Conservation (phyloP, 2,329 filamentous ascomycete genomes). For the Xylariaceae sp. region DNA sequence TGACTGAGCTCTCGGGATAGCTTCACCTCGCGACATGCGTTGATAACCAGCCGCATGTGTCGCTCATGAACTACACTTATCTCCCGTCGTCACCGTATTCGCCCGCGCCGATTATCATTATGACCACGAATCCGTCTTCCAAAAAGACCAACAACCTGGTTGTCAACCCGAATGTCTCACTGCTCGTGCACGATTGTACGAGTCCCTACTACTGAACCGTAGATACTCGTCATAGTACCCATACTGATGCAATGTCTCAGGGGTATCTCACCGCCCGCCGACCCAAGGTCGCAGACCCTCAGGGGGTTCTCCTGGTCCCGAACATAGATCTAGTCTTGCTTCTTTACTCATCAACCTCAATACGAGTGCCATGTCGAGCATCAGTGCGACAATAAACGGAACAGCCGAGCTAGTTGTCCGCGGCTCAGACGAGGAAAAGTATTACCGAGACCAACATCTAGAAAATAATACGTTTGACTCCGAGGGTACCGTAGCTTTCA, state of each 20-base stretch:
- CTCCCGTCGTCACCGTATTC: conserved; percentile 77
- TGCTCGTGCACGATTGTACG: conserved; percentile 91
- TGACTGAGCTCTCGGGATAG: conserved; percentile 51
- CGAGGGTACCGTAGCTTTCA: conserved; percentile 56
- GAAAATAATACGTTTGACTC: conserved; percentile 88
- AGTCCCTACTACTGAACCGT: not conserved
- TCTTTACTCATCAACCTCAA: conserved; percentile 89
- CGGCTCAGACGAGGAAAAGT: conserved; percentile 82
- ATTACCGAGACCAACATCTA: conserved; percentile 82
- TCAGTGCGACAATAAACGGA: conserved; percentile 94
- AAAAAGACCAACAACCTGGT: conserved; percentile 83
- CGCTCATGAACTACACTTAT: conserved; percentile 99
- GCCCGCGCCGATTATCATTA: conserved; percentile 82
- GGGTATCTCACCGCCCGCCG: conserved; percentile 90
- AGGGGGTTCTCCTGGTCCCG: conserved; percentile 67
- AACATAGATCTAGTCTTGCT: conserved; percentile 76
- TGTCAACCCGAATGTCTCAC: conserved; percentile 83
- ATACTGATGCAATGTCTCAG: conserved; percentile 39
- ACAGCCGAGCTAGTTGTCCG: conserved; percentile 73
- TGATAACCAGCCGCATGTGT: conserved; percentile 84
- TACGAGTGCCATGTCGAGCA: conserved; percentile 82
- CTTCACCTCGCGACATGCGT: conserved; percentile 94
- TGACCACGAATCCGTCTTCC: conserved; percentile 84
- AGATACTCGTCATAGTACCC: not conserved
- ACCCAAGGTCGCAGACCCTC: conserved; percentile 67